phyloP scores from a whole-genome alignment of 129 eudicot genomes.

The Artemisia tridentata region DNA sequence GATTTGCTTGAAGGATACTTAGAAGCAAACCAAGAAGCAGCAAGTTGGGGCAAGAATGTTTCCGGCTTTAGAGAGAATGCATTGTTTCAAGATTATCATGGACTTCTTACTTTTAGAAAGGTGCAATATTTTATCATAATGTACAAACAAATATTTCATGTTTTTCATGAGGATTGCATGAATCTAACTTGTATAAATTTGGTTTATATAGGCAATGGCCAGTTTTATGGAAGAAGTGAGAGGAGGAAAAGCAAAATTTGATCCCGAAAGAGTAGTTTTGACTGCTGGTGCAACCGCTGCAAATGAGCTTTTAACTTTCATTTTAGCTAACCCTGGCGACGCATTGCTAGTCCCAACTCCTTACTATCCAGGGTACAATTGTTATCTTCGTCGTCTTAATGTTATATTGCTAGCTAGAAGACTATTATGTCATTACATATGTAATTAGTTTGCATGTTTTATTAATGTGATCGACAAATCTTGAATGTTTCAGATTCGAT shows the following conservation, averaged over 20 bases:
- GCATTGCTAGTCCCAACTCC: conserved; percentile 90
- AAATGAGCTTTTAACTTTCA: conserved; percentile 82
- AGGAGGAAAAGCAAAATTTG: conserved; percentile 76
- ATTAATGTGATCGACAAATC: background rate
- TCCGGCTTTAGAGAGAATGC: conserved; percentile 82
- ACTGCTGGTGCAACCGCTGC: conserved; percentile 98
- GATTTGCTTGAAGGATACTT: conserved; percentile 80
- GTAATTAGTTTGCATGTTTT: background rate
- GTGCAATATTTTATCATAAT: conserved; percentile 24
- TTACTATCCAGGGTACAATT: conserved; percentile 83
- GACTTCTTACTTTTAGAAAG: conserved; percentile 71
- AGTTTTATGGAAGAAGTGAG: conserved; percentile 90
- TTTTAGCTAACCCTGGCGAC: conserved; percentile 84
- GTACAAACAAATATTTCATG: background rate
- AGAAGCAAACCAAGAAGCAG: conserved; percentile 48
- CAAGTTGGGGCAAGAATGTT: conserved; percentile 37
- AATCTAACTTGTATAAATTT: conserved; percentile 15
- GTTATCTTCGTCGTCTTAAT: too few species aligned
- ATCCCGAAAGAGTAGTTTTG: conserved; percentile 70
- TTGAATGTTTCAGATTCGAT: conserved; percentile 57
- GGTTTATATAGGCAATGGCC: conserved; percentile 75
- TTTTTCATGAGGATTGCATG: background rate
- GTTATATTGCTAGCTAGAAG: too few species aligned
- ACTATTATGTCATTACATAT: background rate
- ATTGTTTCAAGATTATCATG: conserved; percentile 91